A percentile compares a stretch with the other conserved stretches of the same genome.
Evolutionary conservation across 2,329 filamentous ascomycete species (phyloP).

Genomic region (Calonectria hongkongensis): DNA sequence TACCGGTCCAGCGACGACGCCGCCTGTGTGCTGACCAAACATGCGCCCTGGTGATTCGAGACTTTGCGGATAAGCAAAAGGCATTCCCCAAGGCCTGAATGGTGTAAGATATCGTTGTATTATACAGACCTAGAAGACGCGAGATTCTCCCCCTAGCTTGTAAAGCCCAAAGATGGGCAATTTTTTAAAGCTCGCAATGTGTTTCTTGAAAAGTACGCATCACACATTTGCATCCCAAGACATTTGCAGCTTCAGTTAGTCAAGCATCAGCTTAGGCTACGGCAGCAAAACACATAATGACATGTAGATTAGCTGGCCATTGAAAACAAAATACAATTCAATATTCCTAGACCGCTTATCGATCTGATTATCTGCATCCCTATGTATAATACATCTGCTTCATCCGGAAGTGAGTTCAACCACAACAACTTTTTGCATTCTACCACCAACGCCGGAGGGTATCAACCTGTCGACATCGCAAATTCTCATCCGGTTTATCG

Average conservation of each 20-base stretch:
- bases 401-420: conserved; percentile 23
- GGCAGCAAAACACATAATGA: conserved; percentile 14
- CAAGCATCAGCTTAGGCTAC: neutral
- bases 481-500: conserved; percentile 59
- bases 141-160: neutral
- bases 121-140: conserved; percentile 1
- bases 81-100: conserved; percentile 67
- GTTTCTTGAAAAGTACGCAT: neutral
- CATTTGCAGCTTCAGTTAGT: conserved; percentile 6
- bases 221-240: neutral
- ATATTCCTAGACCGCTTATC: conserved; percentile 4
- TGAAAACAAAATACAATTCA: conserved; percentile 21
- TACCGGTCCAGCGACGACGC: conserved; percentile 84
- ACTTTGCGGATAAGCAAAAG: conserved; percentile 81
- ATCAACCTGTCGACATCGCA: conserved; percentile 44
- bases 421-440: conserved; percentile 39
- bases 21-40: conserved; percentile 90
- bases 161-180: neutral
- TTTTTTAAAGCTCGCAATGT: conserved; percentile 10
- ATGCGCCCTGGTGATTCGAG: conserved; percentile 88
- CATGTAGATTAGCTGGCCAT: conserved; percentile 28
- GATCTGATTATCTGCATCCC: conserved; percentile 18
- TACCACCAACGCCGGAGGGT: conserved; percentile 53
- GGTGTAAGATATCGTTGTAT: conserved; percentile 9
- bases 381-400: conserved; percentile 22